Conservation (phyloP, 306 rosid species). For the Inga oerstediana region DNA sequence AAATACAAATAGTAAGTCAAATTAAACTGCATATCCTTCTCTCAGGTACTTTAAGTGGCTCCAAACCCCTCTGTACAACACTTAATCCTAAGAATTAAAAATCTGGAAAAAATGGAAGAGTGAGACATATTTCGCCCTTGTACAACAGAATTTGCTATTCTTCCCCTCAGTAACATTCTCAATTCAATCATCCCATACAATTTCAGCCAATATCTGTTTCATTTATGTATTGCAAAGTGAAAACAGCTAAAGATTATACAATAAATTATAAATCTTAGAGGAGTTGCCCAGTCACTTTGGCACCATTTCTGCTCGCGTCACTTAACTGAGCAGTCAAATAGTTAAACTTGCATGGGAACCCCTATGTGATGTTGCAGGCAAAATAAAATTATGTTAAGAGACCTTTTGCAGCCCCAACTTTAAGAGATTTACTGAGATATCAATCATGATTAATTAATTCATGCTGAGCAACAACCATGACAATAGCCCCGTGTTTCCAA, state of each 20-base stretch:
- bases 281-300: neutral
- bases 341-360: neutral
- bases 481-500: neutral
- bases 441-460: slow-evolving; percentile 8
- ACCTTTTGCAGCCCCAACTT: neutral
- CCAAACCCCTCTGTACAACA: neutral
- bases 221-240: neutral
- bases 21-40: neutral
- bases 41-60: neutral
- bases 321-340: neutral
- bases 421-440: neutral
- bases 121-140: neutral
- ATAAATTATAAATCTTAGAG: neutral
- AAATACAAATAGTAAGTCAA: neutral
- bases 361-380: neutral
- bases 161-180: neutral
- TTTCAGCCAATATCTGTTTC: neutral
- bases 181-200: slow-evolving; percentile 8
- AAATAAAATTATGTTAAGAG: neutral
- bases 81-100: neutral
- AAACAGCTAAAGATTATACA: neutral
- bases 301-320: neutral
- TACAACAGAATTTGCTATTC: neutral
- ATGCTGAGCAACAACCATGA: slow-evolving; percentile 14
- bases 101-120: neutral